phyloP scores from a whole-genome alignment of 164 flowering plant genomes.

The Kalanchoe fedtschenkoi region DNA sequence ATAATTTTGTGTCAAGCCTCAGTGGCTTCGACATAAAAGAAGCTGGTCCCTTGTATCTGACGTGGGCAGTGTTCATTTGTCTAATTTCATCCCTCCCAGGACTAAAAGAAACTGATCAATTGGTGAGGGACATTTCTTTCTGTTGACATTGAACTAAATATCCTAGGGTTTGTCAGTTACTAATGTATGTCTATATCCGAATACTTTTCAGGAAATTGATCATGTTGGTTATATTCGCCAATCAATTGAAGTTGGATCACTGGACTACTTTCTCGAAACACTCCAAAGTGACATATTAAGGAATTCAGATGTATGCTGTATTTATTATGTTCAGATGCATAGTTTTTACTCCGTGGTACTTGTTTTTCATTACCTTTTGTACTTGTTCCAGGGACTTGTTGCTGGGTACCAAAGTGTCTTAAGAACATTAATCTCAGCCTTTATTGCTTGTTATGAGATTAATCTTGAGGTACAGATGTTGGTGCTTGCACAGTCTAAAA shows the following conservation, averaged over 20 bases:
- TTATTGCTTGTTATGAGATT: constrained; percentile 88
- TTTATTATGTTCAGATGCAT: background rate
- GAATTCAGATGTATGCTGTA: constrained; percentile 67
- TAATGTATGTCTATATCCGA: background rate
- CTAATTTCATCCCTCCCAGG: constrained; percentile 67
- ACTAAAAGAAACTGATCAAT: constrained; percentile 34
- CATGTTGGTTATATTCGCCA: constrained; percentile 80
- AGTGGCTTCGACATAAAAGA: constrained; percentile 47
- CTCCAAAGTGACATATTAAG: constrained; percentile 51
- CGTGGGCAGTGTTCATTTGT: constrained; percentile 91
- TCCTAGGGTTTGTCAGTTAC: background rate
- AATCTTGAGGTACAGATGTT: constrained; percentile 55
- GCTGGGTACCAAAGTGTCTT: constrained; percentile 84
- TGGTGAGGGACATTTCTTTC: constrained; percentile 34
- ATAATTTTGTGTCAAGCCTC: constrained; percentile 53
- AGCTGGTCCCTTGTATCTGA: constrained; percentile 63
- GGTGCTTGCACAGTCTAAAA: background rate
- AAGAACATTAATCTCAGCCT: constrained; percentile 83
- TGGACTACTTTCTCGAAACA: constrained; percentile 50
- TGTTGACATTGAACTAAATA: background rate
- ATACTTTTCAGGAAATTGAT: constrained; percentile 62
- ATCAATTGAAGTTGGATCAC: constrained; percentile 68
- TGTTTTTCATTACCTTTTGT: background rate
- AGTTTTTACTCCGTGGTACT: background rate
- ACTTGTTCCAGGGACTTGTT: constrained; percentile 48